phyloP scores from a whole-genome alignment of 495 filamentous ascomycete genomes.

The Chaetomium fimeti region DNA sequence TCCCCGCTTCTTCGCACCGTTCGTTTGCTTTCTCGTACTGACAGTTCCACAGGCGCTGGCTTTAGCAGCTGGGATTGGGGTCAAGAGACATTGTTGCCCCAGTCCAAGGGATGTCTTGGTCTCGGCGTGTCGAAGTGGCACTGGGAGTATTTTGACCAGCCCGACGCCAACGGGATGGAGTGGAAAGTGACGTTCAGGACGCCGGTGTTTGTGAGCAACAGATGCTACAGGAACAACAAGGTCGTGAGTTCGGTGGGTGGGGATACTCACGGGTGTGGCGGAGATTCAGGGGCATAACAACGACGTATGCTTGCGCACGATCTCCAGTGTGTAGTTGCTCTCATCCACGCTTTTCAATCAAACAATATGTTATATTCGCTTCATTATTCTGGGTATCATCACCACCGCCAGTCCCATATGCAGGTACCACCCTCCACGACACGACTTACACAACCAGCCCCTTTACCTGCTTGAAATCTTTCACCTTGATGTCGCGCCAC shows the following conservation, averaged over 20 bases:
- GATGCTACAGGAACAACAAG: conserved; percentile 5
- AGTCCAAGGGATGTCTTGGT: neutral
- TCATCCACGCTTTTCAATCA: too few relatives aligned
- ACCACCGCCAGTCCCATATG: too few relatives aligned
- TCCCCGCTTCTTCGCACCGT: neutral
- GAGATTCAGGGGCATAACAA: conserved; percentile 1
- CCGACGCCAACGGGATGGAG: neutral
- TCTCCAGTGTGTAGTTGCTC: too few relatives aligned
- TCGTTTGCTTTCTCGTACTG: neutral
- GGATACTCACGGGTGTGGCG: neutral
- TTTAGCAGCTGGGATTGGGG: neutral
- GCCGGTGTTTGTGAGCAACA: neutral
- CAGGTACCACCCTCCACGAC: neutral
- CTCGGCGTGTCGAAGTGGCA: neutral
- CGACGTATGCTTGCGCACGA: neutral
- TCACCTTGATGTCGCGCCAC: conserved; percentile 59
- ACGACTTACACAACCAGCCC: conserved; percentile 27
- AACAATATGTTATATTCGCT: too few relatives aligned
- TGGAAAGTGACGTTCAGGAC: neutral
- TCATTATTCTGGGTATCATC: too few relatives aligned
- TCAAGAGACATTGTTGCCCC: neutral
- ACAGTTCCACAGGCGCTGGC: neutral
- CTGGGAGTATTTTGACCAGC: neutral
- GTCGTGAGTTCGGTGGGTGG: neutral
- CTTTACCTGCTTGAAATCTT: conserved; percentile 48